Evolutionary conservation across 2,329 filamentous ascomycete genomes (phyloP), one percentile per base, ranked within the genome.

Genomic region (Aspergillus oerlinghausenensis): DNA sequence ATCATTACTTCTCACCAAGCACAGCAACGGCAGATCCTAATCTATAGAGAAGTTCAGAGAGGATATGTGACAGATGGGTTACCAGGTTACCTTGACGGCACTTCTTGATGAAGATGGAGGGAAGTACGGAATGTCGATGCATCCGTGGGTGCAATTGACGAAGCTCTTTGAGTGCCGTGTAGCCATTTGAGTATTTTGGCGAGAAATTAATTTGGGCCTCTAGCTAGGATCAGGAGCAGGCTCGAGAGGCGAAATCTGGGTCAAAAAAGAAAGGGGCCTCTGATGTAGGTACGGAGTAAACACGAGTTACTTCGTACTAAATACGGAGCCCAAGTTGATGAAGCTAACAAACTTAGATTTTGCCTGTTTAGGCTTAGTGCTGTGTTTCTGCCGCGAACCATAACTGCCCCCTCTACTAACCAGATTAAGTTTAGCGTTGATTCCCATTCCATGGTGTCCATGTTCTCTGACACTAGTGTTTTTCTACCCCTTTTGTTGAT

Each of bases 371-470:
- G 48, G 56, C n/a, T 43, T 63, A 62, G 61, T 29, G 49, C 17
- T 3, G 32, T 45, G 50, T 50, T 49, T 53, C 54, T 56, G 59
- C 40, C 40, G 47, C 58, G 50, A 58, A 57, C 47, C 43, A 48
- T 32, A 45, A 29, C 29, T 38, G 19, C 17, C 49, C 38, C 38
- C 9, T 1, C 9, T 49, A 52, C 56, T 54, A 45, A 8, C 55
- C 51, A 0, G 1, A 40, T 28, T 1, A 0, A 1, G 51, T 11
- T 26, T 63, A 62, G 56, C 23, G 49, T 60, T 1, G 21, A 19
- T 56, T 50, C 35, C 55, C 35, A 54, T 58, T 54, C 54, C 58
- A 53, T 48, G 42, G 58, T 14, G 14, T 32, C 29, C 11, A 32
- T 14, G 9, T 4, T 29, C 4, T 29, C 28, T 29, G 10, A 10